phyloP scores from a whole-genome alignment of 371 early-diverging fungal genomes.

The Lichtheimia ramosa region DNA sequence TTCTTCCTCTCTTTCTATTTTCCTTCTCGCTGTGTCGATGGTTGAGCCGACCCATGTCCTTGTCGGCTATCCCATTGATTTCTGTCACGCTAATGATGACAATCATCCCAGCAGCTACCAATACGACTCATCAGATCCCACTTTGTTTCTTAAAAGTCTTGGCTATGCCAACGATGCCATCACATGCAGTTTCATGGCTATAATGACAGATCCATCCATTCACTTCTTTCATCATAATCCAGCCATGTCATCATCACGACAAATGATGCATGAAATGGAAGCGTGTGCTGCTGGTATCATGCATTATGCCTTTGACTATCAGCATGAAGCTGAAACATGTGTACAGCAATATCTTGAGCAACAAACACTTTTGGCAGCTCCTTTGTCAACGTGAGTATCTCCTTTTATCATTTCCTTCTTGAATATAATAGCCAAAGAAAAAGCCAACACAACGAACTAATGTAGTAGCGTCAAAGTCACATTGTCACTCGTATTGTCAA shows the following conservation, averaged over 20 bases:
- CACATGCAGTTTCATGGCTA: background rate
- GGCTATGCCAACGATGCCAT: background rate
- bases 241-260: background rate
- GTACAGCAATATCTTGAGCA: conserved; percentile 7
- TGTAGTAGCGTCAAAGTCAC: background rate
- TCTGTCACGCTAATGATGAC: background rate
- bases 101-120: background rate
- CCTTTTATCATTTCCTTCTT: background rate
- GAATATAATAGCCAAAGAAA: background rate
- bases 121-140: background rate
- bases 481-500: background rate
- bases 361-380: background rate
- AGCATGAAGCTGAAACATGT: background rate
- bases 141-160: no score
- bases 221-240: background rate
- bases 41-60: conserved; percentile 2
- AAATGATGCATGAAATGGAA: no score
- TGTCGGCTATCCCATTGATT: conserved; percentile 6
- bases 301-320: no score
- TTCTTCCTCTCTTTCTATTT: background rate
- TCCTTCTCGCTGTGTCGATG: background rate
- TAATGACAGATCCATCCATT: background rate
- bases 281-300: no score
- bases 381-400: background rate
- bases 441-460: background rate